Evolutionary conservation across 148 eudicot genomes (phyloP), one percentile per base, ranked within the genome.

Genomic region (Chenopodium berlandieri): DNA sequence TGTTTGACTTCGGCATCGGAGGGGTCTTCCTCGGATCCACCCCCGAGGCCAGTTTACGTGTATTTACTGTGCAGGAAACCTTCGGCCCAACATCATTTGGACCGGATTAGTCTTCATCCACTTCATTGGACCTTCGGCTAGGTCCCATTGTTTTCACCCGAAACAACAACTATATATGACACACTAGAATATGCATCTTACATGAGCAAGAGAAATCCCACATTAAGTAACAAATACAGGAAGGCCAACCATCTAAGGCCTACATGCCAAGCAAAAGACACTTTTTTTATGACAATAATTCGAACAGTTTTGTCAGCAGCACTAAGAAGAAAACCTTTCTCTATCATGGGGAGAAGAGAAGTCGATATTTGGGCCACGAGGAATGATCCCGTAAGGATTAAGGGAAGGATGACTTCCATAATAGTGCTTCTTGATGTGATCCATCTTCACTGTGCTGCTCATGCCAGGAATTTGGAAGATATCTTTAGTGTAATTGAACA

Each of bases 401-500:
- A 93, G 85, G 11, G 86, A 70, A 8, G 97, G 92, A 82, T 91
- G 95, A 79, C 94, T 91, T 79, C 93, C 93, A 83, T 91, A 94
- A 82, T 94, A 94, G 84, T 90, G 93, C 85, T 85, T 88, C 90
- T 91, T 94, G 82, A 93, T 94, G 81, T 94, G 97, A 56, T 87
- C 89, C 95, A 91, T 90, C 79, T 90, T 88, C 66, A 94, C 95
- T 0, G 92, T 86, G 86, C 90, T 89, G 81, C 91, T 89, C 86
- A 93, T 88, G 40, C 97, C 95, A 0, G 91, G 93, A 75, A 94
- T 84, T 76, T 93, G 98, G 85, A 75, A 93, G 75, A 94, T 76
- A 75, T 94, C 98, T 87, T 94, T 93, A 9, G 91, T 90, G 89
- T 94, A 91, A 50, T 94, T 94, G 84, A 92, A 92, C 70, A 94